Conservation (phyloP, 2,329 filamentous ascomycete species). For the Ramichloridium luteum region DNA sequence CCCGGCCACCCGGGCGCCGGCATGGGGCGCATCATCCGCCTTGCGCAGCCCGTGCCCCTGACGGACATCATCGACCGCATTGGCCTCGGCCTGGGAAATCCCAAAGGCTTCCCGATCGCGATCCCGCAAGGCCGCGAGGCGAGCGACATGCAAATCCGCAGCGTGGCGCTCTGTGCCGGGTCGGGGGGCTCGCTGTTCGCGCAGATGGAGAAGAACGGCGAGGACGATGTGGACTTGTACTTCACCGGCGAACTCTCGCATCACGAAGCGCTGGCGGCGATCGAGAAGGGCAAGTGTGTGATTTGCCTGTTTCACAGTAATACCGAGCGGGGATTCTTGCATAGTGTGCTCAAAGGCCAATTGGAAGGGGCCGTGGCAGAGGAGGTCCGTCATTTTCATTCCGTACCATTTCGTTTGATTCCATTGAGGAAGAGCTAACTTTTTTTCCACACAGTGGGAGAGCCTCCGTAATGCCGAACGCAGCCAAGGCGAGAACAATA, state of each 20-base stretch:
- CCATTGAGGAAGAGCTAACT: conserved; percentile 1
- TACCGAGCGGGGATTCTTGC: conserved; percentile 74
- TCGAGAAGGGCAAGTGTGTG: conserved; percentile 70
- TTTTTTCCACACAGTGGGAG: conserved; percentile 31
- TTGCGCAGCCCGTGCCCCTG: conserved; percentile 41
- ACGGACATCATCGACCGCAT: conserved; percentile 50
- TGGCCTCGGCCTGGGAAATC: conserved; percentile 50
- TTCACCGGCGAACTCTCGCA: conserved; percentile 92
- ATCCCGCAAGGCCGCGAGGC: conserved; percentile 47
- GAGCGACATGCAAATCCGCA: conserved; percentile 46
- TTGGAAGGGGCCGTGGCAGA: conserved; percentile 47
- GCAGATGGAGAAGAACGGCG: conserved; percentile 33
- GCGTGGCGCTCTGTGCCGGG: conserved; percentile 79
- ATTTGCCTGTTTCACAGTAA: conserved; percentile 87
- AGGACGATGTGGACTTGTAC: conserved; percentile 55
- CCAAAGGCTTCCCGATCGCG: conserved; percentile 52
- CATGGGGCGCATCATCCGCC: conserved; percentile 49
- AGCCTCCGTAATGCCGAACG: conserved; percentile 32
- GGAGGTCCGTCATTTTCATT: conserved; percentile 21
- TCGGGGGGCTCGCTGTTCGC: conserved; percentile 70
- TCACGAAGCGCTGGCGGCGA: conserved; percentile 77
- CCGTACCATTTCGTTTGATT: conserved; percentile 2
- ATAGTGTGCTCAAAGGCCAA: conserved; percentile 54
- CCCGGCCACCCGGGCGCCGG: conserved; percentile 39
- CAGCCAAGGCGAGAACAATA: conserved; percentile 24